These are phyloP conservation scores for Trichocladium antarcticum DNA, from an alignment of 495 filamentous ascomycete species.

Conservation along the genomic window DNA sequence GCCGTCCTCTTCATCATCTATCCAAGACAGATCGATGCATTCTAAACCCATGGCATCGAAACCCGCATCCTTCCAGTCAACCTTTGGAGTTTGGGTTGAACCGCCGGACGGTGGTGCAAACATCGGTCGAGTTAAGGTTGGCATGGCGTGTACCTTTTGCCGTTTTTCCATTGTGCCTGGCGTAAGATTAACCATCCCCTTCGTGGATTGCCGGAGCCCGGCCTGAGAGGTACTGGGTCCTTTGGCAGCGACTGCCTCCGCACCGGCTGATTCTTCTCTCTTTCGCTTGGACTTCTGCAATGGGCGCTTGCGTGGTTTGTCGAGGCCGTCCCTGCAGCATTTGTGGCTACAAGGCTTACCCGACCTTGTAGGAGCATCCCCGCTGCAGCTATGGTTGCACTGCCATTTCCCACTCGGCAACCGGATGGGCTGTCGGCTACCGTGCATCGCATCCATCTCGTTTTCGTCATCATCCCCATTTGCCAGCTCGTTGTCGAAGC, in stretches of 20 bases:
- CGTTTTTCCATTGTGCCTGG: not conserved
- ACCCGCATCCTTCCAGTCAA: not conserved
- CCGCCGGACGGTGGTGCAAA: not conserved
- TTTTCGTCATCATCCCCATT: conserved; percentile 14
- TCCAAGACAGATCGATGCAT: conserved; percentile 28
- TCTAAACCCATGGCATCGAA: conserved; percentile 21
- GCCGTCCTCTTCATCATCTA: conserved; percentile 8
- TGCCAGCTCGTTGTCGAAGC: conserved; percentile 27
- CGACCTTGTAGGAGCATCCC: conserved; percentile 59
- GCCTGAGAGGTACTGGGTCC: not conserved
- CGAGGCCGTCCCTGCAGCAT: conserved; percentile 81
- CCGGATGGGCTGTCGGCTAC: conserved; percentile 37
- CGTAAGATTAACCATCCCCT: not conserved
- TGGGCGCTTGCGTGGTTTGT: conserved; percentile 58
- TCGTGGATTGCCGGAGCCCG: not conserved
- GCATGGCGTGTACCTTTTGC: not conserved
- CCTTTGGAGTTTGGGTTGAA: not conserved
- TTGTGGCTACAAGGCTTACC: conserved; percentile 46
- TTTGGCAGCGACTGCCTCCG: not conserved
- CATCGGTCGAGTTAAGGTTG: not conserved
- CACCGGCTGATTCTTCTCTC: not conserved
- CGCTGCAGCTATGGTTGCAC: conserved; percentile 66
- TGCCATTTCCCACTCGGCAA: conserved; percentile 77
- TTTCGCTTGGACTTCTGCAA: conserved; percentile 28
- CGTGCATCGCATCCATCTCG: conserved; percentile 13